A percentile compares a stretch with the other conserved stretches of the same genome.
These are phyloP conservation scores for Brassica napus DNA, from an alignment of 345 rosid genomes.

Conservation along the genomic window DNA sequence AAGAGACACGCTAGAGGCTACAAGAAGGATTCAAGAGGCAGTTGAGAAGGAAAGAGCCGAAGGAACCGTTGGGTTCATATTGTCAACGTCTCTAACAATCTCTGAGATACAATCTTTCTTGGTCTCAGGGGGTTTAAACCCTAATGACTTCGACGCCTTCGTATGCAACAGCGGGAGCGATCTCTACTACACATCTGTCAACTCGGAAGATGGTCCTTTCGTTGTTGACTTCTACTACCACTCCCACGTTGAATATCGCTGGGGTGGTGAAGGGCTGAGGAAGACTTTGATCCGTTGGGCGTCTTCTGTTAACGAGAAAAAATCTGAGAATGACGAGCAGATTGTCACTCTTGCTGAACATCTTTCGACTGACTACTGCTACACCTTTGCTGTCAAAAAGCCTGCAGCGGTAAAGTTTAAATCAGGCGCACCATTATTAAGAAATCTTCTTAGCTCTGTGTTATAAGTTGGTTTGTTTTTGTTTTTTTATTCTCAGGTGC, in stretches of 20 bases:
- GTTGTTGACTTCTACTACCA: constrained; percentile 91
- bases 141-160: constrained; percentile 90
- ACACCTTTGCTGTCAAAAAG: constrained; percentile 67
- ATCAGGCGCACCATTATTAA: background rate
- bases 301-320: constrained; percentile 56
- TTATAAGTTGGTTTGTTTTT: background rate
- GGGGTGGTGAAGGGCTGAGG: constrained; percentile 99
- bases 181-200: constrained; percentile 81
- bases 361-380: constrained; percentile 87
- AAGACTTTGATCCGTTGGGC: constrained; percentile 96
- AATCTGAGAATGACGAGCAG: constrained; percentile 51
- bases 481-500: constrained; percentile 50
- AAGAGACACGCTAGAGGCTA: constrained; percentile 54
- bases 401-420: constrained; percentile 57
- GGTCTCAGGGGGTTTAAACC: constrained; percentile 68
- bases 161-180: constrained; percentile 96
- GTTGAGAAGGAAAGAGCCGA: constrained; percentile 80
- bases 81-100: constrained; percentile 80
- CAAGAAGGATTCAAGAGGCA: constrained; percentile 64
- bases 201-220: constrained; percentile 67
- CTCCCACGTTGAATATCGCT: constrained; percentile 90
- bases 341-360: constrained; percentile 72
- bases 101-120: constrained; percentile 80
- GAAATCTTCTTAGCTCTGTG: constrained; percentile 1
- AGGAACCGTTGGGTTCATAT: constrained; percentile 79